Percentiles rank a stretch among this genome's conserved stretches.
These are phyloP conservation scores for Paracamarosporium sp. DNA, from an alignment of 2,329 filamentous ascomycete genomes.

Conservation along the genomic window DNA sequence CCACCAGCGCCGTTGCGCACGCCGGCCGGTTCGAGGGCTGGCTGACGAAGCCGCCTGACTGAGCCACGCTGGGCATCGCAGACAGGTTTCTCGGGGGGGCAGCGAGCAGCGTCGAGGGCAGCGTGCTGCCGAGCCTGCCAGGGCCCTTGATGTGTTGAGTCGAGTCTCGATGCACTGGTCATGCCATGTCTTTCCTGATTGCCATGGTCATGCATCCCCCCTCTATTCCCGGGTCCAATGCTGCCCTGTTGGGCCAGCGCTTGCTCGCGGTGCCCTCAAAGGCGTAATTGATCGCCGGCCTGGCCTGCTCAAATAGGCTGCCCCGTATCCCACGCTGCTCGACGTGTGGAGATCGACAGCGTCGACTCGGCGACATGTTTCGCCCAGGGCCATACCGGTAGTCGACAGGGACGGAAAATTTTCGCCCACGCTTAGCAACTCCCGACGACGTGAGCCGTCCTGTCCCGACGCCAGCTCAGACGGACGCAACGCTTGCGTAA, in stretches of 20 bases:
- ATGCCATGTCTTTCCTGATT: conserved; percentile 13
- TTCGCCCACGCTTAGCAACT: not conserved
- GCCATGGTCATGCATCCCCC: too few species aligned
- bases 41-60: conserved; percentile 20
- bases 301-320: conserved; percentile 19
- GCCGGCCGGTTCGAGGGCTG: not conserved
- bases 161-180: conserved; percentile 9
- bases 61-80: conserved; percentile 21
- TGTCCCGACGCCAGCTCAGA: not conserved
- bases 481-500: not conserved
- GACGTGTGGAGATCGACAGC: conserved; percentile 10
- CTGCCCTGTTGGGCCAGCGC: conserved; percentile 20
- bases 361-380: not conserved
- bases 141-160: not conserved
- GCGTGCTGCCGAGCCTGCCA: not conserved
- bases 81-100: too few species aligned
- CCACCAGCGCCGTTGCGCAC: not conserved
- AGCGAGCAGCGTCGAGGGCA: too few species aligned
- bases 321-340: not conserved
- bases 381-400: not conserved
- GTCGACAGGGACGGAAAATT: conserved; percentile 6
- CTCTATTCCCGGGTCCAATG: conserved; percentile 14
- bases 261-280: conserved; percentile 13
- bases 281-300: conserved; percentile 26
- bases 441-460: too few species aligned